Base-by-base conservation (phyloP, 2,329 filamentous ascomycete species). In the Fusarium liriodendri region DNA sequence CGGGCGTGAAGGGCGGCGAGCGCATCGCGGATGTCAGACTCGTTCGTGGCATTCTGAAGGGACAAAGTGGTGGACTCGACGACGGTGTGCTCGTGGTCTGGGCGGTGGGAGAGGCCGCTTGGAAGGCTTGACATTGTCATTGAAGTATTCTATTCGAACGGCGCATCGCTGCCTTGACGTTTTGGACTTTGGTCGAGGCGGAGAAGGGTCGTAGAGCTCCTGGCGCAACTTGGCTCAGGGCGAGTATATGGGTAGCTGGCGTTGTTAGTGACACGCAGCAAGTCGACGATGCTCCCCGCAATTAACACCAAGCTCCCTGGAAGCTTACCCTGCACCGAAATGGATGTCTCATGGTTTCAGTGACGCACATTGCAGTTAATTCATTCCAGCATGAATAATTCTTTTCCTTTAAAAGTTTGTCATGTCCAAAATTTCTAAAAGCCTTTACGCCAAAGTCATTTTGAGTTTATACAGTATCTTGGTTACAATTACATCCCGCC, bases 11-110 rank as follows among this genome's bases (percentile, higher is more conserved):
- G 90, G 76, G 91, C 87, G 50, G 90, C 88, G 74, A 99, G 90
- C 63, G 93, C 91, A 70, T 92, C 89, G 79, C 93, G 93, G 80
- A 99, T 93, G 73, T 97, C 94, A 75, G 92, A 89, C 75, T 95
- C 88, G 77, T 91, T 94, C 76, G 89, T 89, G 77, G 94, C 94
- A 85, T 92, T 89, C 84, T 90, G 91, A 79, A 97, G 87, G 79
- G 82, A 71, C 55, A 73, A 73, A 50, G 76, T 72, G 64, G 74
- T 62, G 70, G 74, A 35, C 63, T 79, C 67, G 75, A 73, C 77
- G 69, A 78, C 72, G 69, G 72, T 75, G 75, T 82, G 78, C 77
- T 83, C 77, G 77, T 69, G 78, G 71, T 76, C 71, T 67, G 66
- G 70, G 77, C 77, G 78, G 78, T 80, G 79, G 72, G 78, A 79